Evolutionary conservation across 2,329 filamentous ascomycete species (phyloP), one percentile per base, ranked within the genome.

Genomic region (Tolypocladium capitatum): DNA sequence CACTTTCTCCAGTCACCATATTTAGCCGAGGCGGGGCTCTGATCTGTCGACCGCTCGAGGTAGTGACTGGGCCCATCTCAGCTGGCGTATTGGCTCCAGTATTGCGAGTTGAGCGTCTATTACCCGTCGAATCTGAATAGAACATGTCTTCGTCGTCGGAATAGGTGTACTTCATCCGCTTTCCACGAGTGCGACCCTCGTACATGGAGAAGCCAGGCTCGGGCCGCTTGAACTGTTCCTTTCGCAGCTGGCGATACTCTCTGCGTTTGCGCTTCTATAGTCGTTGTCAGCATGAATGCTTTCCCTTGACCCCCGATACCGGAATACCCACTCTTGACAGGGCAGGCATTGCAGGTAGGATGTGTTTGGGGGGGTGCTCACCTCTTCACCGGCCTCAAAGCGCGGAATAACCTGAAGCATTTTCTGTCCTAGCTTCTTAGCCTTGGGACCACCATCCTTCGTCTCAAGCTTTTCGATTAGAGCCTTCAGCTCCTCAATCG

Each of bases 91-190:
- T 81, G 10, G 81, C 75, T 35, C 83, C 78, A 2, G 85, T 88
- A 54, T 88, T 85, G 27, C 91, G 81, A 18, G 80, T 76, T 13
- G 86, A 87, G 7, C 82, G 78, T 71, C 90, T 62, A 63, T 68
- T 65, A 6, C 49, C 50, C 10, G 76, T 75, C 33, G 81, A 82
- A 59, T 83, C 78, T n/a, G 78, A 78, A 48, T 73, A 76, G 46
- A 80, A 79, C 16, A 83, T 80, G 33, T 83, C 83, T 55, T 94
- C 87, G 24, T 94, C 87, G 46, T 96, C 90, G 0, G 89, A 94
- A 61, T 86, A 98, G 0, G 88, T 98, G 61, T 98, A 98, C 65
- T 90, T 94, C 68, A 94, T 85, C 51, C 91, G 85, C 72, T 98
- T 97, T 48, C 92, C 92, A 50, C 92, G 81, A 5, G 94, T 98